Conservation (phyloP, 1,284 basidiomycete species). For the Apiotrichum siamense region DNA sequence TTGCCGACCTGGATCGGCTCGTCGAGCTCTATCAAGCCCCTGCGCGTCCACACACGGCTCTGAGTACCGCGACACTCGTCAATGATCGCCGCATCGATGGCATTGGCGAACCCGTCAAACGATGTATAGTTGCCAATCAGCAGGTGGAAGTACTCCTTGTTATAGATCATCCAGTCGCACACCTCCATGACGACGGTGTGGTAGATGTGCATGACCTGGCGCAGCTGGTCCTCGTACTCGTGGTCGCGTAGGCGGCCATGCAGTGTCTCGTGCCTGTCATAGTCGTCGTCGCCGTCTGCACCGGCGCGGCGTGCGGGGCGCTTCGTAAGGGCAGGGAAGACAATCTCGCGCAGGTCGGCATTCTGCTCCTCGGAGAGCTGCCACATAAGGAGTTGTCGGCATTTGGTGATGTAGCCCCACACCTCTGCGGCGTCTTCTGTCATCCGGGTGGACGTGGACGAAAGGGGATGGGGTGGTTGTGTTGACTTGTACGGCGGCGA, state of each 20-base stretch:
- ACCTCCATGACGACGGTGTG: conserved; percentile 11
- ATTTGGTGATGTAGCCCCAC: conserved; percentile 10
- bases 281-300: neutral
- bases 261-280: neutral
- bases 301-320: too few relatives aligned
- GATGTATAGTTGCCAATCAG: conserved; percentile 4
- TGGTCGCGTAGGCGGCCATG: neutral
- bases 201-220: conserved; percentile 9
- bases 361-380: conserved; percentile 5
- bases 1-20: conserved; percentile 1
- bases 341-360: conserved; percentile 6
- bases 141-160: conserved; percentile 6
- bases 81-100: conserved; percentile 5
- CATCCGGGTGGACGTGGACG: neutral
- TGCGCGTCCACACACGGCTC: neutral
- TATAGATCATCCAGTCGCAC: conserved; percentile 14
- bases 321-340: conserved; percentile 4
- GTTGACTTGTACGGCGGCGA: neutral
- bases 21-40: neutral
- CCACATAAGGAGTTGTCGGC: conserved; percentile 9
- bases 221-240: conserved; percentile 1
- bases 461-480: neutral
- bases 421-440: conserved; percentile 5
- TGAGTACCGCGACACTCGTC: conserved; percentile 7
- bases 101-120: conserved; percentile 2